Percentiles rank a stretch among this genome's conserved stretches.
Evolutionary conservation across 345 rosid genomes (phyloP).

Genomic region (Populus ilicifolia): DNA sequence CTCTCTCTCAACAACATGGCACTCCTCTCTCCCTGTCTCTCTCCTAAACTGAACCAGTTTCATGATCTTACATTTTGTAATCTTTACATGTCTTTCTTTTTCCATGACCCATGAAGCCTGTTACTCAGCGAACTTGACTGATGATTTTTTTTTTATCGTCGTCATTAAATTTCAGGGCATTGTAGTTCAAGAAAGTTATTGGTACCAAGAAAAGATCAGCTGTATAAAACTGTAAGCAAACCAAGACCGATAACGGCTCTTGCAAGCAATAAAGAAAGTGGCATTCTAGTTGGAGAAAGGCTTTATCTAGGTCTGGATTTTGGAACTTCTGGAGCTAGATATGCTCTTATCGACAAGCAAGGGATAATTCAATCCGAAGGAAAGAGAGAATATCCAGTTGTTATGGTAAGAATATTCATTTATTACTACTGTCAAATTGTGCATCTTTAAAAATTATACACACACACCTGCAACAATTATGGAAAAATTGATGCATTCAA

Average conservation of each 20-base stretch:
- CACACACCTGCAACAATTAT: too few relatives aligned
- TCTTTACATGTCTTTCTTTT: neutral
- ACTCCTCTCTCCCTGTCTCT: neutral
- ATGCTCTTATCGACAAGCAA: conserved; percentile 59
- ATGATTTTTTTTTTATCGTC: neutral
- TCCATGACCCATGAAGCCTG: neutral
- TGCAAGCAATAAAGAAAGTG: conserved; percentile 16
- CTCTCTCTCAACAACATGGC: neutral
- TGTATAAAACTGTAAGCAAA: conserved; percentile 1
- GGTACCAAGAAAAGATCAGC: conserved; percentile 7
- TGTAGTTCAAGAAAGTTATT: conserved; percentile 17
- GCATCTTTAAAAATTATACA: neutral
- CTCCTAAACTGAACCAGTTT: neutral
- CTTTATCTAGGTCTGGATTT: conserved; percentile 91
- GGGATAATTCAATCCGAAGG: conserved; percentile 61
- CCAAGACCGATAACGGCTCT: conserved; percentile 29
- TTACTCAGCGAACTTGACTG: neutral
- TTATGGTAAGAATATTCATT: conserved; percentile 33
- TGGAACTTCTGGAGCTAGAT: conserved; percentile 93
- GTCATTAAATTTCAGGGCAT: conserved; percentile 26
- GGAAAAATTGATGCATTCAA: too few relatives aligned
- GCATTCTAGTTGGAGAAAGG: conserved; percentile 27
- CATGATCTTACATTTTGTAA: too few relatives aligned
- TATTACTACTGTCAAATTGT: neutral
- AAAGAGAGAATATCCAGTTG: conserved; percentile 58